Evolutionary conservation across 2,329 filamentous ascomycete genomes (phyloP).

Genomic region (Cercospora canescens): DNA sequence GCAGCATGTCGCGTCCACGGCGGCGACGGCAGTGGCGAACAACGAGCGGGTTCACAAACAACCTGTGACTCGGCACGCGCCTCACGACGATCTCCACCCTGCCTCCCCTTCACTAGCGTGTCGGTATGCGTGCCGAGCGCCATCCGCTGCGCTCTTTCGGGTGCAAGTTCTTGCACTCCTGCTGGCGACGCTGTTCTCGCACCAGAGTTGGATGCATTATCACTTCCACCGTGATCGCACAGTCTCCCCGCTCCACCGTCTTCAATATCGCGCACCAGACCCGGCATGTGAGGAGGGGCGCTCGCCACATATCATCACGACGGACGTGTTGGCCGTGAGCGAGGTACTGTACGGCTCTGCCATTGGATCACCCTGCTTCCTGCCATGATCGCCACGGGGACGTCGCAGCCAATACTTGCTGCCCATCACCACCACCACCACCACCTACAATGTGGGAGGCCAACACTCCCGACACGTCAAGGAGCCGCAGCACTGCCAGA

Average conservation of each 20-base stretch:
- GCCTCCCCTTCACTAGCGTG: constrained; percentile 2
- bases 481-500: neutral
- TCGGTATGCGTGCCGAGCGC: neutral
- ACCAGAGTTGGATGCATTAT: neutral
- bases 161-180: neutral
- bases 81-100: constrained; percentile 4
- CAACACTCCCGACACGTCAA: neutral
- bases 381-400: neutral
- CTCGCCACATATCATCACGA: neutral
- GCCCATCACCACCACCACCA: neutral
- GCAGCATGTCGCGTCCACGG: neutral
- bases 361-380: neutral
- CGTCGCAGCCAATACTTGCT: neutral
- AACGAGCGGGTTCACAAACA: constrained; percentile 6
- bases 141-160: neutral
- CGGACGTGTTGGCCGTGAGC: neutral
- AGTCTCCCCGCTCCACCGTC: neutral
- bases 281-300: neutral
- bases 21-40: neutral
- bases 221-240: neutral
- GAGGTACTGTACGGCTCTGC: neutral
- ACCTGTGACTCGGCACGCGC: constrained; percentile 1
- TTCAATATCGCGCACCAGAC: neutral
- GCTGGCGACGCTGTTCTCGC: neutral
- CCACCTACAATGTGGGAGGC: neutral